Conservation (phyloP, 129 eudicot species). For the Escallonia herrerae region DNA sequence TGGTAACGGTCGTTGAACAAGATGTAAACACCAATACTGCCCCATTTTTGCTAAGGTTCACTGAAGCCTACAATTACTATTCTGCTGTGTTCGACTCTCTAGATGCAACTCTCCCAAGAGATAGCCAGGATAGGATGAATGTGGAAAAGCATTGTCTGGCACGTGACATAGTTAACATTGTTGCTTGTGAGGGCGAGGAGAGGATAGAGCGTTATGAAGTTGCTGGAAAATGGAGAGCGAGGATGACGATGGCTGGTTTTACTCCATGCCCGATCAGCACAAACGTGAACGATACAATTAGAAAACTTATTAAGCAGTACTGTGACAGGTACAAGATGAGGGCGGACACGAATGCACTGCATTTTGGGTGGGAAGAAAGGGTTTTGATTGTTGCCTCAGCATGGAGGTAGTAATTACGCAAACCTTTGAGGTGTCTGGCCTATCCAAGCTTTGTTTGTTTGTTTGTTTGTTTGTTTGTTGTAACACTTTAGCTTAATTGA, state of each 20-base stretch:
- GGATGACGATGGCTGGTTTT: slow-evolving; percentile 99
- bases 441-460: background rate
- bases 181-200: slow-evolving; percentile 97
- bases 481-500: background rate
- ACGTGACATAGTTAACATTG: slow-evolving; percentile 79
- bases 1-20: slow-evolving; percentile 85
- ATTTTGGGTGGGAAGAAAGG: slow-evolving; percentile 90
- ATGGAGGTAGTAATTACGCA: slow-evolving; percentile 46
- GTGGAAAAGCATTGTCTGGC: slow-evolving; percentile 95
- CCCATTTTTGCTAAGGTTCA: slow-evolving; percentile 73
- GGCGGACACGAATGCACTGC: slow-evolving; percentile 59
- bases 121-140: slow-evolving; percentile 74
- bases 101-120: slow-evolving; percentile 74
- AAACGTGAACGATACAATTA: slow-evolving; percentile 36
- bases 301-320: slow-evolving; percentile 55
- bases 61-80: slow-evolving; percentile 76
- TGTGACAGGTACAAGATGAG: slow-evolving; percentile 64
- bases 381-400: slow-evolving; percentile 78
- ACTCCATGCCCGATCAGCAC: slow-evolving; percentile 35
- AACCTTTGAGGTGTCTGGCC: background rate
- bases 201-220: slow-evolving; percentile 93
- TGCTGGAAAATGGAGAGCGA: slow-evolving; percentile 92
- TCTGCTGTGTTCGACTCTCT: slow-evolving; percentile 80
- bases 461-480: too few species aligned
- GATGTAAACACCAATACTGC: slow-evolving; percentile 93